Percentiles rank a stretch among this genome's conserved stretches.
Conservation (phyloP, 345 rosid species). For the Camelina laxa region DNA sequence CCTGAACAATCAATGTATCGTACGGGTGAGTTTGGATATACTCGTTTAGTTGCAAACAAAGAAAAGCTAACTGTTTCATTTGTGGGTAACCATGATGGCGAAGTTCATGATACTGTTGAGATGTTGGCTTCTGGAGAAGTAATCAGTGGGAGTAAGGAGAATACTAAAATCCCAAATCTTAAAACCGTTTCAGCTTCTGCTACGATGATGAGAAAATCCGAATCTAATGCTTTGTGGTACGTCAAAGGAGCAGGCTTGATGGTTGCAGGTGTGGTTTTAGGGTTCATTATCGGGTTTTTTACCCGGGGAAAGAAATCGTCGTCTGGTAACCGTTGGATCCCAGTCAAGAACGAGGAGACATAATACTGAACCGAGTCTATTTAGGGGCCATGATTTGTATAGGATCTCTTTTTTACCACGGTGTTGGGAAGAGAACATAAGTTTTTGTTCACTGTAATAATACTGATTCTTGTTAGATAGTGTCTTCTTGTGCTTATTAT, state of each 20-base stretch:
- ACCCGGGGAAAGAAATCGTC: conserved; percentile 55
- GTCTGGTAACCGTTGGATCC: conserved; percentile 60
- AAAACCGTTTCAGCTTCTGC: conserved; percentile 31
- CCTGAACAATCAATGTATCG: conserved; percentile 80
- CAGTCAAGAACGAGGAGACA: conserved; percentile 64
- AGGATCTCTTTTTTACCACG: conserved; percentile 27
- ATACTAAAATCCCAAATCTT: background rate
- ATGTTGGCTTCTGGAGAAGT: conserved; percentile 76
- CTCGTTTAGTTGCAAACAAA: conserved; percentile 76
- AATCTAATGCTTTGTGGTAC: conserved; percentile 53
- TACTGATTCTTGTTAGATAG: conserved; percentile 18
- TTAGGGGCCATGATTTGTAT: conserved; percentile 35
- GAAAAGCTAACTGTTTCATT: conserved; percentile 77
- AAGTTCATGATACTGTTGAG: conserved; percentile 84
- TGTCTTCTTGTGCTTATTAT: conserved; percentile 4
- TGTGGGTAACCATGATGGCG: conserved; percentile 88
- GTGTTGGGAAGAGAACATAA: conserved; percentile 12
- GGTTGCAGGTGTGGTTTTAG: conserved; percentile 64
- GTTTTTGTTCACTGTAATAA: conserved; percentile 22
- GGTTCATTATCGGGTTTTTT: conserved; percentile 67
- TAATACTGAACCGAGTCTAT: conserved; percentile 38
- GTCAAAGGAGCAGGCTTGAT: conserved; percentile 65
- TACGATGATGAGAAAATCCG: conserved; percentile 22
- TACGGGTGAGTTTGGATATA: conserved; percentile 90
- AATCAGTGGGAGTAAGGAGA: conserved; percentile 48